phyloP scores from a whole-genome alignment of 148 eudicot species.

The Cornus kousa region DNA sequence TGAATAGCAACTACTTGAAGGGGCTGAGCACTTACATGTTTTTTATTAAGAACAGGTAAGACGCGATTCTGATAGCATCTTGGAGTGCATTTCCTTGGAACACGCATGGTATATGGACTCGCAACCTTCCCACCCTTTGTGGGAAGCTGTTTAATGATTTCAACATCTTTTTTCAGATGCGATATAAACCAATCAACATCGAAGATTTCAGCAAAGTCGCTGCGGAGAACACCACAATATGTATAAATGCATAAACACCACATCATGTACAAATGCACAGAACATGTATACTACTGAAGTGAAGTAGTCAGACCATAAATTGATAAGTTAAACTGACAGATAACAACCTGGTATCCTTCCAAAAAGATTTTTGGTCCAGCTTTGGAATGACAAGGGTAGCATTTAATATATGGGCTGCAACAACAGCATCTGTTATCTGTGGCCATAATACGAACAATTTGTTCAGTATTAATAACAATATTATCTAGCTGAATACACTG shows the following conservation, averaged over 20 bases:
- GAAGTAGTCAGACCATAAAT: conserved; percentile 8
- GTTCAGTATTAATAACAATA: neutral
- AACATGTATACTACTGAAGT: neutral
- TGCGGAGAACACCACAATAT: conserved; percentile 28
- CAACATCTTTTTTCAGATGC: conserved; percentile 66
- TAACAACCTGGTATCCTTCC: conserved; percentile 81
- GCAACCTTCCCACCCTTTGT: conserved; percentile 38
- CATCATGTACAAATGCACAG: neutral
- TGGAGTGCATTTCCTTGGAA: conserved; percentile 66
- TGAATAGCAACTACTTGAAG: neutral
- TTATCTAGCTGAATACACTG: neutral
- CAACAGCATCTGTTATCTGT: conserved; percentile 90
- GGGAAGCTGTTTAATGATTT: conserved; percentile 66
- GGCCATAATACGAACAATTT: conserved; percentile 15
- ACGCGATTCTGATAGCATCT: conserved; percentile 58
- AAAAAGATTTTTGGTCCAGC: conserved; percentile 77
- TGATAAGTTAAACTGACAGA: neutral
- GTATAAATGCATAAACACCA: conserved; percentile 7
- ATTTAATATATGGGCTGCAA: conserved; percentile 73
- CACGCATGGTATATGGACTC: conserved; percentile 51
- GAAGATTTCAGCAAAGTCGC: conserved; percentile 76
- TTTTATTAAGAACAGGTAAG: conserved; percentile 65
- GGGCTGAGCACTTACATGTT: conserved; percentile 50
- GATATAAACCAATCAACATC: conserved; percentile 69
- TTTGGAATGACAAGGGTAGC: conserved; percentile 81